A percentile compares a stretch with the other conserved stretches of the same genome.
These are phyloP conservation scores for Xylaria sp. DNA, from an alignment of 2,329 filamentous ascomycete genomes.

Conservation along the genomic window DNA sequence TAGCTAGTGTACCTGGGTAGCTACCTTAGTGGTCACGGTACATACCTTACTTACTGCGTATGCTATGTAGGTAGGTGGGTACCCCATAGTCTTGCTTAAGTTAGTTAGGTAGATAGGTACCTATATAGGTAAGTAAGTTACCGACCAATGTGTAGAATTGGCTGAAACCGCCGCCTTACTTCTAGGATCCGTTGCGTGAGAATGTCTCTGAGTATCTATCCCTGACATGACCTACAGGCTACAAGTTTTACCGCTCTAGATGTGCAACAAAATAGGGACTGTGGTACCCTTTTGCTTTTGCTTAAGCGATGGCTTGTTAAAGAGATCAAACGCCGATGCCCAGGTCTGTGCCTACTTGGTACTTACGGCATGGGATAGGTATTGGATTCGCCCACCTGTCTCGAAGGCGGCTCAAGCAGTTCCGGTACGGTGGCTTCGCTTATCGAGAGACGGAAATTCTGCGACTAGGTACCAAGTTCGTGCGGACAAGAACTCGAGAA, in stretches of 20 bases:
- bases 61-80: too few relatives aligned
- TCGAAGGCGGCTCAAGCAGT: neutral
- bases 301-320: neutral
- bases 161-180: neutral
- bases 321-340: neutral
- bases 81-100: too few relatives aligned
- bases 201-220: neutral
- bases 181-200: neutral
- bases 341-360: neutral
- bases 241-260: too few relatives aligned
- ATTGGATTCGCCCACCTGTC: too few relatives aligned
- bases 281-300: neutral
- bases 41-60: too few relatives aligned
- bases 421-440: neutral
- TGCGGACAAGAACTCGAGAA: too few relatives aligned
- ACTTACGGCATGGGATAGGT: too few relatives aligned
- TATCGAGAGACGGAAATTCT: neutral
- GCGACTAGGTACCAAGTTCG: neutral
- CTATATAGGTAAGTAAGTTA: neutral
- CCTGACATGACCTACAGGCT: too few relatives aligned
- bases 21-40: too few relatives aligned
- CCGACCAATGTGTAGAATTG: neutral
- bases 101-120: neutral
- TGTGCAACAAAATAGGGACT: too few relatives aligned
- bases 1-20: too few relatives aligned